Conservation (phyloP, 495 filamentous ascomycete genomes). For the Lichenothelia convexa region DNA sequence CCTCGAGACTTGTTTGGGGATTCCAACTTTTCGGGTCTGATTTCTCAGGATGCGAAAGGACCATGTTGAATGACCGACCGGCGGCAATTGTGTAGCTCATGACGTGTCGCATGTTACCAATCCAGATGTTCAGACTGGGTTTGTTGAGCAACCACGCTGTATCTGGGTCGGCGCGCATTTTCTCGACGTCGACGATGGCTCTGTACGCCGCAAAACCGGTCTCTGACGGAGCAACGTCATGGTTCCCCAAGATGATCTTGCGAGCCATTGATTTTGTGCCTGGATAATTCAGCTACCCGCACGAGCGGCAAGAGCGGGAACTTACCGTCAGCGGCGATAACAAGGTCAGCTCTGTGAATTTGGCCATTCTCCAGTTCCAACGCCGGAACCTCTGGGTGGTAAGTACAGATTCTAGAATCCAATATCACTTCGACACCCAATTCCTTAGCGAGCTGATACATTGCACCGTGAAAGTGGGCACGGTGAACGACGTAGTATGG, state of each 20-base stretch:
- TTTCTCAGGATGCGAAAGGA: slow-evolving; percentile 12
- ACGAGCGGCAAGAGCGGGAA: slow-evolving; percentile 1
- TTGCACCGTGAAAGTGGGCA: slow-evolving; percentile 23
- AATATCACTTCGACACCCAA: slow-evolving; percentile 42
- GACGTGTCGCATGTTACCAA: slow-evolving; percentile 11
- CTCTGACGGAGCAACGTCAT: slow-evolving; percentile 8
- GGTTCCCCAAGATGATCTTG: slow-evolving; percentile 11
- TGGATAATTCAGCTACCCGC: slow-evolving; percentile 2
- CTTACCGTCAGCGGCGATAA: slow-evolving; percentile 30
- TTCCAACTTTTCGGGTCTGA: slow-evolving; percentile 10
- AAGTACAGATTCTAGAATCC: slow-evolving; percentile 12
- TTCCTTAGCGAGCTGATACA: slow-evolving; percentile 18
- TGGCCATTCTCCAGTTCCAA: slow-evolving; percentile 12
- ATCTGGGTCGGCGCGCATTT: slow-evolving; percentile 23
- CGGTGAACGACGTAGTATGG: slow-evolving; percentile 30
- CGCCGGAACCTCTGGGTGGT: slow-evolving; percentile 9
- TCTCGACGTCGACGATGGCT: slow-evolving; percentile 24
- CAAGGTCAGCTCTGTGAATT: slow-evolving; percentile 16
- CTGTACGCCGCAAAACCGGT: slow-evolving; percentile 26
- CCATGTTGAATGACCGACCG: slow-evolving; percentile 13
- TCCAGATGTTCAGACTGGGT: slow-evolving; percentile 27
- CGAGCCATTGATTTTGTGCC: slow-evolving; percentile 23
- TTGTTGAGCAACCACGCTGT: slow-evolving; percentile 23
- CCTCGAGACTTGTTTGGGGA: slow-evolving; percentile 9
- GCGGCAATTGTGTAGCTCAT: slow-evolving; percentile 12